A percentile compares a stretch with the other conserved stretches of the same genome.
Conservation (phyloP, 495 filamentous ascomycete species). For the Talaromyces liani region DNA sequence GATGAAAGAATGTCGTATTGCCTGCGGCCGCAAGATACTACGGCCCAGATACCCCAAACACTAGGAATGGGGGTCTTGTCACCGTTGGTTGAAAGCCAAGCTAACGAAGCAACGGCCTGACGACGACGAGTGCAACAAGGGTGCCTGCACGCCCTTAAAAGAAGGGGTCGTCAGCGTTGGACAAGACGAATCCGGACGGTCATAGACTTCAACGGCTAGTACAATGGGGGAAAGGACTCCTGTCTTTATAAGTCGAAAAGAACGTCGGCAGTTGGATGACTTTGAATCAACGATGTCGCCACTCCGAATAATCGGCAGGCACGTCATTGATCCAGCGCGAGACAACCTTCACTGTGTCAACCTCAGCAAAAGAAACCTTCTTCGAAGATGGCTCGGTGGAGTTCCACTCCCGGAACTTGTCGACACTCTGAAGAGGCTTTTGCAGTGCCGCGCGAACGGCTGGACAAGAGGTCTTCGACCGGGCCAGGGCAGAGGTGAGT, state of each 20-base stretch:
- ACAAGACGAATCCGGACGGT: not conserved
- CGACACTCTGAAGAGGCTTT: not conserved
- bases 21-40: not conserved
- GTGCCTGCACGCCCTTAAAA: not conserved
- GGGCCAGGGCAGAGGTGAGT: not conserved
- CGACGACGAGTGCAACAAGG: not conserved
- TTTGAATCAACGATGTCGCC: not conserved
- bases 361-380: not conserved
- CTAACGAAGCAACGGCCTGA: not conserved
- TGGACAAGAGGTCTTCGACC: not conserved
- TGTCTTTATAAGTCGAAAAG: conserved; percentile 1
- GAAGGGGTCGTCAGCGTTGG: conserved; percentile 1
- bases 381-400: not conserved
- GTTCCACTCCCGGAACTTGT: not conserved
- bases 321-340: not conserved
- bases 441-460: not conserved
- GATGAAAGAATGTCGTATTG: conserved; percentile 1
- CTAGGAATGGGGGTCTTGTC: conserved; percentile 1
- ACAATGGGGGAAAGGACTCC: not conserved
- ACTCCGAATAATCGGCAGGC: not conserved
- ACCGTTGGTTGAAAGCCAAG: not conserved
- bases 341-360: not conserved
- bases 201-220: not conserved
- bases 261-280: conserved; percentile 1
- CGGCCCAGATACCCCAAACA: not conserved